Conservation (phyloP, 2,329 filamentous ascomycete species). For the Exophiala bonariae region DNA sequence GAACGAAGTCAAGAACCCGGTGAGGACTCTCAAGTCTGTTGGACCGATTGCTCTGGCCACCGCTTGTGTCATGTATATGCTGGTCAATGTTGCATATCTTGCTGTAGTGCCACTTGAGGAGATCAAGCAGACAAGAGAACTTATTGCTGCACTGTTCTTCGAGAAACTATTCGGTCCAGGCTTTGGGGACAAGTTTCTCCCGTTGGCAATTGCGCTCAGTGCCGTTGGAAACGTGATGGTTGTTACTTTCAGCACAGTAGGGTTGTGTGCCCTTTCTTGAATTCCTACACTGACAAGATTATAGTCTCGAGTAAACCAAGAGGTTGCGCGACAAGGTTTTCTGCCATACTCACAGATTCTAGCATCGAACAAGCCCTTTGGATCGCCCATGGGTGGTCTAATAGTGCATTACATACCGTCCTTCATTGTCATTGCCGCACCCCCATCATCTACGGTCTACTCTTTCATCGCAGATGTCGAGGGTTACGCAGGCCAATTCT, state of each 20-base stretch:
- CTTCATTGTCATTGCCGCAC: conserved; percentile 64
- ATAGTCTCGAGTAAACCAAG: conserved; percentile 68
- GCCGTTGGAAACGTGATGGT: conserved; percentile 73
- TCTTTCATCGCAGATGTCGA: conserved; percentile 73
- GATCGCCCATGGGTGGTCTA: conserved; percentile 66
- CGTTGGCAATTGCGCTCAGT: conserved; percentile 65
- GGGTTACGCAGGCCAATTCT: conserved; percentile 65
- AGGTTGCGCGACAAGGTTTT: conserved; percentile 70
- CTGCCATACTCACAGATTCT: conserved; percentile 63
- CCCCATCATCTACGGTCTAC: conserved; percentile 66
- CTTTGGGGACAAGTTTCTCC: conserved; percentile 59
- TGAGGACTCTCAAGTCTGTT: conserved; percentile 64
- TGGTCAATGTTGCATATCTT: conserved; percentile 65
- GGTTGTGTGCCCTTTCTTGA: conserved; percentile 24
- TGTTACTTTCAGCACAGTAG: conserved; percentile 66
- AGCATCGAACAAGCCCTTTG: conserved; percentile 66
- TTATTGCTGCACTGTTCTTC: conserved; percentile 69
- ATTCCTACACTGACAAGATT: conserved; percentile 22
- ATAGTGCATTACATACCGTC: conserved; percentile 70
- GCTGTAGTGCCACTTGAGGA: conserved; percentile 67
- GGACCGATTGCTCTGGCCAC: conserved; percentile 61
- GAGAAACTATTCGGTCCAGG: conserved; percentile 61
- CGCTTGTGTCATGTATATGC: conserved; percentile 63
- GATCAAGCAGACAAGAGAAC: conserved; percentile 65
- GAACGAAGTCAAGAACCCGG: conserved; percentile 69